Base-by-base conservation (phyloP, 352 stramenopile species). In the Globisporangium camurandrum region DNA sequence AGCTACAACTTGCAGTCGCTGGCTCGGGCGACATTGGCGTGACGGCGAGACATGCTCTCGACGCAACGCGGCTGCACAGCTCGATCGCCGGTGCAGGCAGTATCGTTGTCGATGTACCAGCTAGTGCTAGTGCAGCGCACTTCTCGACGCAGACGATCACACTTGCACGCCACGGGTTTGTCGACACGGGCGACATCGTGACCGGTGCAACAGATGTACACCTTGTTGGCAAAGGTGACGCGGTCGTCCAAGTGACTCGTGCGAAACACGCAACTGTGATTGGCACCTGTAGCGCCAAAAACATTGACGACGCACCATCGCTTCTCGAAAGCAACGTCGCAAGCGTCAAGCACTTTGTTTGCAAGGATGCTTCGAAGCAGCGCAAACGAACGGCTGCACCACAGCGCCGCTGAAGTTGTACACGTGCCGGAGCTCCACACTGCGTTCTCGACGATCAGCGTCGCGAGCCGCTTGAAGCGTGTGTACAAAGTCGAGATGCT, bases 11-110 rank as follows among this genome's bases (percentile, higher is more conserved):
- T 1, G 41, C 49, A 7, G 43, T 69, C 33, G 42, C 57, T 10
- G 62, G 62, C 26, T 69, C 62, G 2, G 62, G 62, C 5, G 50
- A 54, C 27, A 44, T 60, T 30, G 52, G 44, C 9, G 12, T 69
- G 22, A 49, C 52, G 2, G 47, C 57, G 6, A 49, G 61, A 4
- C 44, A 59, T 22, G n/a, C 53, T 8, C 42, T 69, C 12, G 34
- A 43, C 2, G 49, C 46, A 2, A 42, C 59, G 39, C 48, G 16
- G 2, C 20, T 69, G 22, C 26, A 37, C 12, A 57, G 37, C 28
- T 56, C 49, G 2, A 28, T 66, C 23, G 49, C 47, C 28, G 61
- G 61, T 16, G 63, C 57, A 0, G 61, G 61, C 1, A 46, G 57
- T 37, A 47, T 69, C 20, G 38, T 33, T 11, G 9, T 69, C 40